Conservation (phyloP, 2,329 filamentous ascomycete genomes). For the Rachicladosporium sp. region DNA sequence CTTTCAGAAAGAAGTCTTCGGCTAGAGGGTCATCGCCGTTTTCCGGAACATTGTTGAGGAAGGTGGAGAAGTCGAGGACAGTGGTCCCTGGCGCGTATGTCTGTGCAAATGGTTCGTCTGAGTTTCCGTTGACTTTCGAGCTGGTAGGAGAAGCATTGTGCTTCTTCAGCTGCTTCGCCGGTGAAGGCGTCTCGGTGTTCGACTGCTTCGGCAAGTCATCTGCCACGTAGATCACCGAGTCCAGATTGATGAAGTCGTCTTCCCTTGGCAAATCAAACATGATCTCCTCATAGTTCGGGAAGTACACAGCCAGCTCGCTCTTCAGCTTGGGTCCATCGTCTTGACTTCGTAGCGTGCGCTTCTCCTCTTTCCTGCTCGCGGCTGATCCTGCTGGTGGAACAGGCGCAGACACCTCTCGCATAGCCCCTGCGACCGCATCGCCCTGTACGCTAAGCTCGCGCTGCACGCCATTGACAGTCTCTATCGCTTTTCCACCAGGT, state of each 20-base stretch:
- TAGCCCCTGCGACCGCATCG: slow-evolving; percentile 14
- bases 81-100: not conserved
- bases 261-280: slow-evolving; percentile 75
- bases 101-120: not conserved
- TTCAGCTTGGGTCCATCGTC: slow-evolving; percentile 72
- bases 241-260: slow-evolving; percentile 44
- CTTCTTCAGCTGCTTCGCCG: slow-evolving; percentile 1
- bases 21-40: slow-evolving; percentile 41
- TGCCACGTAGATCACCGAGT: slow-evolving; percentile 18
- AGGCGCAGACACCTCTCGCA: slow-evolving; percentile 1
- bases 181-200: slow-evolving; percentile 2
- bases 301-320: slow-evolving; percentile 83
- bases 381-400: slow-evolving; percentile 13
- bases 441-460: slow-evolving; percentile 22
- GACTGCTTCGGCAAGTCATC: slow-evolving; percentile 13
- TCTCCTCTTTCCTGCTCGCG: slow-evolving; percentile 37
- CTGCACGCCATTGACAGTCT: slow-evolving; percentile 31
- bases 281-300: slow-evolving; percentile 86
- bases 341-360: slow-evolving; percentile 71
- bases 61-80: slow-evolving; percentile 4
- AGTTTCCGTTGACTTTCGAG: slow-evolving; percentile 1
- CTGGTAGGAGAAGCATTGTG: slow-evolving; percentile 5
- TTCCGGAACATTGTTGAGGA: slow-evolving; percentile 18
- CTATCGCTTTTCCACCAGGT: slow-evolving; percentile 30
- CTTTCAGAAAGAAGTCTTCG: slow-evolving; percentile 44